phyloP scores from a whole-genome alignment of 2,329 filamentous ascomycete species.

The Daldinia sp. region DNA sequence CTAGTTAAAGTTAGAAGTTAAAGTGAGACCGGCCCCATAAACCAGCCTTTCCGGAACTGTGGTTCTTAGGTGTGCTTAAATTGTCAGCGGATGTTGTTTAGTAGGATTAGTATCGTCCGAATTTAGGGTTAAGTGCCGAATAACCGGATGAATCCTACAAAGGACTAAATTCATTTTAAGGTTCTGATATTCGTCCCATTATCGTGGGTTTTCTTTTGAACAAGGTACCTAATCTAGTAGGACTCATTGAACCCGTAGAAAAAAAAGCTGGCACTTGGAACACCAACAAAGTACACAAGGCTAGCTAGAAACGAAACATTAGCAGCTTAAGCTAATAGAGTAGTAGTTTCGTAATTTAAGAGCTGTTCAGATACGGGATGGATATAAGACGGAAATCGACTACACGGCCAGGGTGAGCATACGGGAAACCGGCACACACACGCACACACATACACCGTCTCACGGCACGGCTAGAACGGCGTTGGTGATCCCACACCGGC shows the following conservation, averaged over 20 bases:
- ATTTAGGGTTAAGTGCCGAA: not conserved
- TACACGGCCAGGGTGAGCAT: not conserved
- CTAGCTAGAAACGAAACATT: too few relatives aligned
- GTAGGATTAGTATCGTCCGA: not conserved
- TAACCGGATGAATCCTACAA: not conserved
- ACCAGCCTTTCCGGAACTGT: not conserved
- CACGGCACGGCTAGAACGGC: not conserved
- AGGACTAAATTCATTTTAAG: not conserved
- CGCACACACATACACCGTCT: not conserved
- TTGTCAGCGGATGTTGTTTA: not conserved
- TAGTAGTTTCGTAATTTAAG: too few relatives aligned
- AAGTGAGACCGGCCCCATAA: not conserved
- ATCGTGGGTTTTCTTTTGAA: not conserved
- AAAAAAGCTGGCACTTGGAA: too few relatives aligned
- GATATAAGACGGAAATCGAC: not conserved
- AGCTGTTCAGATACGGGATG: too few relatives aligned
- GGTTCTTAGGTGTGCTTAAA: not conserved
- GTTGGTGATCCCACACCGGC: not conserved
- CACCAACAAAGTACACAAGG: too few relatives aligned
- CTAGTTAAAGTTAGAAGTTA: not conserved
- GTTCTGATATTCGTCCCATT: not conserved
- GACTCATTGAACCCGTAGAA: too few relatives aligned
- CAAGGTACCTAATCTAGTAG: not conserved
- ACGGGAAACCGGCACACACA: conserved; percentile 1
- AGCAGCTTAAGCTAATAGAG: too few relatives aligned